Evolutionary conservation across 1,284 basidiomycete genomes (phyloP).

Genomic region (Cutaneotrichosporon sp.): DNA sequence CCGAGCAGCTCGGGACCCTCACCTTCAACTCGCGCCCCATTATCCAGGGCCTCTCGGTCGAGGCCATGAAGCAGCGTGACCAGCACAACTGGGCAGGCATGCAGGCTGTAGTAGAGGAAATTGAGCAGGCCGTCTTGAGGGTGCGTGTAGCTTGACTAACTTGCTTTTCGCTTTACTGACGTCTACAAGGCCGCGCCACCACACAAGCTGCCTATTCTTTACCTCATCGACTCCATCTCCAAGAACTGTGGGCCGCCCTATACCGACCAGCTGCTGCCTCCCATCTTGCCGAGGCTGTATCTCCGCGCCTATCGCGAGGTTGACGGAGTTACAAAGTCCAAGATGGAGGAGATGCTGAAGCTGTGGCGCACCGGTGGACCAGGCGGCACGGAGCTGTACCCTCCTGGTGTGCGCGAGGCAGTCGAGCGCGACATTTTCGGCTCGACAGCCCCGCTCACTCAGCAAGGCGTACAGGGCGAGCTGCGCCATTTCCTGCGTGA

Average conservation of each 20-base stretch:
- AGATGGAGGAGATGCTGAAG: slow-evolving; percentile 92
- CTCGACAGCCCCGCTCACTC: slow-evolving; percentile 15
- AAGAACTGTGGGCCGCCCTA: slow-evolving; percentile 91
- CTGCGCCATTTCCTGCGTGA: slow-evolving; percentile 22
- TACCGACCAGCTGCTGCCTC: slow-evolving; percentile 66
- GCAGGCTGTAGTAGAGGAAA: slow-evolving; percentile 75
- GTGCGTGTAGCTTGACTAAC: slow-evolving; percentile 35
- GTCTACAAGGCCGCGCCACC: slow-evolving; percentile 69
- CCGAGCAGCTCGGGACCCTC: slow-evolving; percentile 70
- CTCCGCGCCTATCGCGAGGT: slow-evolving; percentile 77
- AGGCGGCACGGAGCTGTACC: slow-evolving; percentile 67
- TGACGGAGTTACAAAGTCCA: slow-evolving; percentile 72
- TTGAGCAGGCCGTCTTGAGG: slow-evolving; percentile 76
- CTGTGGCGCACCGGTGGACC: slow-evolving; percentile 85
- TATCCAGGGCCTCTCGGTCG: slow-evolving; percentile 90
- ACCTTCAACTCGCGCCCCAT: slow-evolving; percentile 94
- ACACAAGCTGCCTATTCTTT: slow-evolving; percentile 89
- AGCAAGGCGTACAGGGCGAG: slow-evolving; percentile 21
- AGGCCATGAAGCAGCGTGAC: slow-evolving; percentile 67
- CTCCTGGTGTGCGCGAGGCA: slow-evolving; percentile 28
- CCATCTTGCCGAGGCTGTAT: slow-evolving; percentile 69
- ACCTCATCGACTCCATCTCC: slow-evolving; percentile 91
- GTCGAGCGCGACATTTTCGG: slow-evolving; percentile 42
- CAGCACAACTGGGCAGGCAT: slow-evolving; percentile 63
- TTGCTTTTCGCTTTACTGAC: slow-evolving; percentile 7